Base-by-base conservation (phyloP, 2,329 filamentous ascomycete genomes). In the Tolypocladium nubicola region DNA sequence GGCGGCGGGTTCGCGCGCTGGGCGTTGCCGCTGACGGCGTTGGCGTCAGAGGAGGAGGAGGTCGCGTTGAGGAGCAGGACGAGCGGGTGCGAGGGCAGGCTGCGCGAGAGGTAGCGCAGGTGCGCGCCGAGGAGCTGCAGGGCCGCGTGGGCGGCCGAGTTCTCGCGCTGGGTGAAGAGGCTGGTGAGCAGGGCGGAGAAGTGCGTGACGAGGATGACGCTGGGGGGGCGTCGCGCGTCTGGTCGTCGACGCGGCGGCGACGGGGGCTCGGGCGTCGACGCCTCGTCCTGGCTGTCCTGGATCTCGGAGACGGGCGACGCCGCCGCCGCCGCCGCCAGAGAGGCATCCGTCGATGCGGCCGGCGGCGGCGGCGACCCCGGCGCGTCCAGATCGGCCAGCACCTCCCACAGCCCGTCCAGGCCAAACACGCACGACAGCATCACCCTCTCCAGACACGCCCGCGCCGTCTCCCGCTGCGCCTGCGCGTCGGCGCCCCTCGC, bases 341-440 rank as follows among this genome's bases (percentile, higher is more conserved):
- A 35, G n/a, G 38, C 23, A 10, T 8, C 8, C 26, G 40, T 16
- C 38, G 41, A 26, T 26, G 23, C 7, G 30, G 56, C 9, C 16
- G 41, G 23, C 37, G 53, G 26, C 16, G 41, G 23, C 37, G 53
- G 26, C 47, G 38, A 53, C 8, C 23, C 70, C 2, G 61, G 66
- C 41, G 59, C 59, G 33, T 76, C 73, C 40, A 83, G 61, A 62
- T 86, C 83, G 2, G 65, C 68, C 39, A 86, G 62, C 1, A 81
- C 81, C 65, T 85, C 81, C 74, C 74, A 78, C 21, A 86, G 62
- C 0, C 83, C 83, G 52, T 83, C 76, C 13, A 83, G 62, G 59
- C 84, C 81, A 61, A 86, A 86, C 1, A 85, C 76, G 30, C 79
- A 73, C 30, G 80, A 79, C 35, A 86, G 72, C 38, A 77, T 74